These are phyloP conservation scores for Gypsophila paniculata DNA, from an alignment of 179 eudicot genomes.

Conservation along the genomic window DNA sequence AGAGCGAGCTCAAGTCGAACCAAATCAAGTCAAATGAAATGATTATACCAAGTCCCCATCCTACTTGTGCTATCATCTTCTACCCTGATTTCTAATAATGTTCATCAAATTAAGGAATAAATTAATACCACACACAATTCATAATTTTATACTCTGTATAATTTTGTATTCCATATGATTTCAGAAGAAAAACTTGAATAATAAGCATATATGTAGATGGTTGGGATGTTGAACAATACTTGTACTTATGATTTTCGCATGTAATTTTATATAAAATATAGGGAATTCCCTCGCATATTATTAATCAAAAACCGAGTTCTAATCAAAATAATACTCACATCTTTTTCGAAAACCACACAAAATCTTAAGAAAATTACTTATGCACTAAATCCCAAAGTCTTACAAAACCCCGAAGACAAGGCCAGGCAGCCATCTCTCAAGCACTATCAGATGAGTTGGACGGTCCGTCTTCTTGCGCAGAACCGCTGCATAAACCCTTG, in stretches of 20 bases:
- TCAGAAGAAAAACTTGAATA: background rate
- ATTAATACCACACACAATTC: no score
- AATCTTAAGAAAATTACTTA: background rate
- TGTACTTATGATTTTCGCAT: no score
- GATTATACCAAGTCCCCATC: background rate
- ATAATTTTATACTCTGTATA: no score
- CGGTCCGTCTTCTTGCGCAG: conserved; percentile 10
- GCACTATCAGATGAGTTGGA: conserved; percentile 19
- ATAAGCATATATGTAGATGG: no score
- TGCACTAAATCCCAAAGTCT: no score
- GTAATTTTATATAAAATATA: no score
- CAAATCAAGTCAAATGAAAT: background rate
- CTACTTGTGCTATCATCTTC: background rate
- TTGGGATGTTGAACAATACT: no score
- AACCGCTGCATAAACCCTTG: conserved; percentile 25
- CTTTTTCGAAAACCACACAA: background rate
- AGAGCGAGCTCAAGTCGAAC: conserved; percentile 31
- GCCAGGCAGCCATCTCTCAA: conserved; percentile 20
- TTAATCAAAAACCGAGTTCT: no score
- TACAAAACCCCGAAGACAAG: background rate
- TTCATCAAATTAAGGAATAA: no score
- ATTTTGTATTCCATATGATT: background rate
- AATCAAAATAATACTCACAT: background rate
- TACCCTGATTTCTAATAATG: background rate
- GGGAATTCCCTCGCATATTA: no score